Evolutionary conservation across 2,329 filamentous ascomycete species (phyloP).

Genomic region (Metarhizium brunneum): DNA sequence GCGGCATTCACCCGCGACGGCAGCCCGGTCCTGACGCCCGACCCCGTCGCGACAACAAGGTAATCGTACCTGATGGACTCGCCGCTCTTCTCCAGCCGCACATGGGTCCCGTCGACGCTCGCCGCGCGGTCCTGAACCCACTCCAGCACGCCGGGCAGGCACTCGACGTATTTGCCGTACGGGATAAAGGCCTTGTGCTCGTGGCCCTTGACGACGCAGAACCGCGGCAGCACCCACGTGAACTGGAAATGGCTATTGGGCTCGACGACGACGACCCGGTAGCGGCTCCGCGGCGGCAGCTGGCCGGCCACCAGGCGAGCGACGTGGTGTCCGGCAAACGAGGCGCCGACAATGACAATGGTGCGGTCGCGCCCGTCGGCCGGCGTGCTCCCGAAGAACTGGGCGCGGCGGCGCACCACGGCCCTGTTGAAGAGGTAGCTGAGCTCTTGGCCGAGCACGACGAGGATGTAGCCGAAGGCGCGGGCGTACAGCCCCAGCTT

Average conservation of each 20-base stretch:
- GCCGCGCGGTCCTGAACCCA: conserved; percentile 35
- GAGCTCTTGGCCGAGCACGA: conserved; percentile 12
- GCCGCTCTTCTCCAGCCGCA: conserved; percentile 31
- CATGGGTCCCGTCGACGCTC: conserved; percentile 24
- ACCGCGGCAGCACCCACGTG: conserved; percentile 50
- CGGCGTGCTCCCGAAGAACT: conserved; percentile 8
- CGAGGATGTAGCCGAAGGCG: conserved; percentile 17
- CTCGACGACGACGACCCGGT: conserved; percentile 47
- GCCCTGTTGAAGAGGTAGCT: conserved; percentile 11
- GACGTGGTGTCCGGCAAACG: conserved; percentile 45
- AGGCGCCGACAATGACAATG: conserved; percentile 48
- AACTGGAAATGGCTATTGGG: conserved; percentile 53
- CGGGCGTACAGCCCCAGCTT: conserved; percentile 21
- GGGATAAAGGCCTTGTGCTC: conserved; percentile 53
- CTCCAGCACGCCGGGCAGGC: conserved; percentile 20
- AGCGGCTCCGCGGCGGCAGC: conserved; percentile 35
- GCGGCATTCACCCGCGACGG: conserved; percentile 38
- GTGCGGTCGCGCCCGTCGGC: conserved; percentile 24
- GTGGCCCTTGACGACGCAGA: conserved; percentile 42
- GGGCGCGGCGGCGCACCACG: conserved; percentile 7
- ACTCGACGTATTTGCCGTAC: conserved; percentile 34
- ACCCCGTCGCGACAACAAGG: conserved; percentile 49
- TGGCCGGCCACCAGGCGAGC: conserved; percentile 37
- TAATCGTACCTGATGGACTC: conserved; percentile 42
- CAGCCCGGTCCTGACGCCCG: conserved; percentile 30